Conservation (phyloP, 768 basidiomycete species). For the Boletus reticulatus region DNA sequence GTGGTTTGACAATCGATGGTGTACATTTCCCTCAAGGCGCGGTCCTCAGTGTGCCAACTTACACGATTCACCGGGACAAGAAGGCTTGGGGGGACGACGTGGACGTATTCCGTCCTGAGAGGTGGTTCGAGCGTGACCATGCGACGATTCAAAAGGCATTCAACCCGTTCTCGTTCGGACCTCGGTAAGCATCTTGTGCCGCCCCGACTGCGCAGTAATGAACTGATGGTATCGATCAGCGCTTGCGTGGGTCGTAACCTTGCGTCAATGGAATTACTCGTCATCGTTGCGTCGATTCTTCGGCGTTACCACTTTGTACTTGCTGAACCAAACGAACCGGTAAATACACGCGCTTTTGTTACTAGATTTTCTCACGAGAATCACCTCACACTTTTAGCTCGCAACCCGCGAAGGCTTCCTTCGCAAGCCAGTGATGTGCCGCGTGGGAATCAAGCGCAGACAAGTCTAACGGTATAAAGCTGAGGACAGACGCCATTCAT, state of each 20-base stretch:
- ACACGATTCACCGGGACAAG: constrained; percentile 75
- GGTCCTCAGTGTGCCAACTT: constrained; percentile 77
- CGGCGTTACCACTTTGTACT: constrained; percentile 74
- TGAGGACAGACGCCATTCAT: neutral
- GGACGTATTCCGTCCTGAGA: constrained; percentile 73
- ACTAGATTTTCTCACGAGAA: constrained; percentile 4
- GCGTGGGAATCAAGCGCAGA: constrained; percentile 69
- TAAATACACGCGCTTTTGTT: constrained; percentile 30
- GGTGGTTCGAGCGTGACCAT: constrained; percentile 77
- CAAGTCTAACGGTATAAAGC: constrained; percentile 28
- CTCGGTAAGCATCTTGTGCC: constrained; percentile 45
- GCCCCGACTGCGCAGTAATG: neutral
- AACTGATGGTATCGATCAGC: constrained; percentile 34
- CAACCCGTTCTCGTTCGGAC: constrained; percentile 85
- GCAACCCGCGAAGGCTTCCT: constrained; percentile 84
- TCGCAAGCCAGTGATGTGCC: constrained; percentile 74
- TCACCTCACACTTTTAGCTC: constrained; percentile 41
- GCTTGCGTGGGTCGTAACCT: constrained; percentile 85
- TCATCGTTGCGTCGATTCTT: constrained; percentile 80
- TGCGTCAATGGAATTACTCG: constrained; percentile 73
- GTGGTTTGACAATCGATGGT: constrained; percentile 56
- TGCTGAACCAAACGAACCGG: constrained; percentile 54
- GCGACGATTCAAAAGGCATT: constrained; percentile 66
- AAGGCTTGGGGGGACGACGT: constrained; percentile 77
- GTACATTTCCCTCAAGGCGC: constrained; percentile 73